Percentiles rank a stretch among this genome's conserved stretches.
Conservation (phyloP, 1,139 yeast genomes). For the Diutina neorugosa region DNA sequence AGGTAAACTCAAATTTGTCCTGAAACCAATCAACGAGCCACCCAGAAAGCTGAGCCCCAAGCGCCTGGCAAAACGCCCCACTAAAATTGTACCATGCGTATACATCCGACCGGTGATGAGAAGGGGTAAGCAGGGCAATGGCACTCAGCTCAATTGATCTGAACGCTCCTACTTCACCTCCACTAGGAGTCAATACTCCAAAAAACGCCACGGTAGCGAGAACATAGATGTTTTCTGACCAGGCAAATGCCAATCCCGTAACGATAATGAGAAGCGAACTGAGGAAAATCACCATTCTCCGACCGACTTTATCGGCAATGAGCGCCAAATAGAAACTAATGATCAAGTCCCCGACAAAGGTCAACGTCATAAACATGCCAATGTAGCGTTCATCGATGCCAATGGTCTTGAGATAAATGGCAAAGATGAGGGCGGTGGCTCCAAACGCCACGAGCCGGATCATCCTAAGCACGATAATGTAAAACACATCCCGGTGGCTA, state of each 20-base stretch:
- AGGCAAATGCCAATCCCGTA: constrained; percentile 19
- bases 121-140: constrained; percentile 21
- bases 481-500: constrained; percentile 18
- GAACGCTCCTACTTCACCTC: constrained; percentile 34
- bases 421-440: constrained; percentile 28
- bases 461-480: constrained; percentile 22
- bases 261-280: constrained; percentile 19
- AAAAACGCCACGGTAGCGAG: constrained; percentile 17
- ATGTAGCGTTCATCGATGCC: constrained; percentile 19
- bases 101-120: constrained; percentile 23
- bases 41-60: constrained; percentile 25
- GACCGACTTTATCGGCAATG: constrained; percentile 24
- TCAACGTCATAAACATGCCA: constrained; percentile 27
- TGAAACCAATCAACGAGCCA: constrained; percentile 15
- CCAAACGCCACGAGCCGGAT: constrained; percentile 29
- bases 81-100: constrained; percentile 32
- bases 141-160: constrained; percentile 29
- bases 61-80: constrained; percentile 24
- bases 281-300: constrained; percentile 17
- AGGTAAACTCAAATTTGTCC: constrained; percentile 6
- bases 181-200: constrained; percentile 30
- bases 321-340: constrained; percentile 21
- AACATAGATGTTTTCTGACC: constrained; percentile 12
- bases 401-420: constrained; percentile 21
- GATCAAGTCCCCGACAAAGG: constrained; percentile 26